Evolutionary conservation across 2,329 filamentous ascomycete species (phyloP).

Genomic region (Neonectria hederae): DNA sequence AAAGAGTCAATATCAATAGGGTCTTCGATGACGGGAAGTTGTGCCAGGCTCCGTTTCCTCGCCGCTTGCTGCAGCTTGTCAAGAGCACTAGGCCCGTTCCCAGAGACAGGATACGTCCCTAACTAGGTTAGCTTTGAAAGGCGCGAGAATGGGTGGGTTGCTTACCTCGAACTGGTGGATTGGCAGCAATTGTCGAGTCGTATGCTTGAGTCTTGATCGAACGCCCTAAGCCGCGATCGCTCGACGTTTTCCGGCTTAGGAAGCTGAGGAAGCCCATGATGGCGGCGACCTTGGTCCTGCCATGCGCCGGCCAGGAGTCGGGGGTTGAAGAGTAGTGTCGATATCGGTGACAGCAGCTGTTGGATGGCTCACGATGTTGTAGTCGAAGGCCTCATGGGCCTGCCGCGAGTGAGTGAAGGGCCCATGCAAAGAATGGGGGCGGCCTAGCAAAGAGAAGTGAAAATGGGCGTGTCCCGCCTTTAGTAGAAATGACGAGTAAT

Average conservation of each 20-base stretch:
- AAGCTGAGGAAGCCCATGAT: slow-evolving; percentile 43
- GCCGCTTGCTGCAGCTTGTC: slow-evolving; percentile 40
- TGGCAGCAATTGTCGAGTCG: slow-evolving; percentile 37
- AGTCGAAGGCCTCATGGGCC: slow-evolving; percentile 30
- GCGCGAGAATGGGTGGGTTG: background rate
- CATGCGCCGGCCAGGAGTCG: slow-evolving; percentile 24
- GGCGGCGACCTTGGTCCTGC: slow-evolving; percentile 27
- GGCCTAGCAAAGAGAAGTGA: slow-evolving; percentile 12
- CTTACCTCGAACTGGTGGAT: slow-evolving; percentile 39
- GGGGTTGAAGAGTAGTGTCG: background rate
- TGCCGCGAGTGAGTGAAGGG: slow-evolving; percentile 31
- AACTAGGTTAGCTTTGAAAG: slow-evolving; percentile 5
- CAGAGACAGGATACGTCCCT: slow-evolving; percentile 42
- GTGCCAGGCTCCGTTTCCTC: slow-evolving; percentile 39
- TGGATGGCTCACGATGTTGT: slow-evolving; percentile 13
- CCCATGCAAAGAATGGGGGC: slow-evolving; percentile 14
- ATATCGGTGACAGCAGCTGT: background rate
- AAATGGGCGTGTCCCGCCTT: slow-evolving; percentile 28
- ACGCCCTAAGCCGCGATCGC: slow-evolving; percentile 13
- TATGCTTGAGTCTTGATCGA: slow-evolving; percentile 39
- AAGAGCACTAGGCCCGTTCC: slow-evolving; percentile 40
- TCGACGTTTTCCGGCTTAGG: slow-evolving; percentile 32
- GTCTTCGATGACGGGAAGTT: slow-evolving; percentile 28
- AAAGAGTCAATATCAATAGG: slow-evolving; percentile 1
- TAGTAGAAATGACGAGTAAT: slow-evolving; percentile 24